Base-by-base conservation (phyloP, 768 basidiomycete species). In the Kondoa subrosea region DNA sequence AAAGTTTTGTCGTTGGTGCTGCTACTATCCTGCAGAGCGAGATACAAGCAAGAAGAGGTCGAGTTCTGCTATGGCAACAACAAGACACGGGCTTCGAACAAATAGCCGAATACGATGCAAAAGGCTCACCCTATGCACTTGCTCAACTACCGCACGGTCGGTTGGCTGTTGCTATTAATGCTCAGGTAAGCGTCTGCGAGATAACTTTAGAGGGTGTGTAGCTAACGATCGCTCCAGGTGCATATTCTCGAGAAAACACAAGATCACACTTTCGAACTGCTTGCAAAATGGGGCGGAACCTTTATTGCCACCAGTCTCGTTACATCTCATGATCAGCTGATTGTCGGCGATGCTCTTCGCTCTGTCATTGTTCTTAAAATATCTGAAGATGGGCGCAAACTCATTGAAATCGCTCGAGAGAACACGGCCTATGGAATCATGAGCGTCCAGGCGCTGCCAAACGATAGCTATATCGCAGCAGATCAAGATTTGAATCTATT, bases 341-440 rank as follows among this genome's bases (percentile, higher is more conserved):
- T 87, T 21, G 81, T 85, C n/a, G 88, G 87, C 34, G 91, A 95
- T 73, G 84, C 85, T 4, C 82, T 92, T 30, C 84, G 83, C 74
- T 90, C 89, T 0, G 81, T 92, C 21, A 85, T 89, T 1, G 71
- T 89, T 30, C 78, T 92, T 33, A 81, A 81, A 67, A 76, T 86
- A 64, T 69, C 72, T 1, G 78, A 78, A 15, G 78, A 75, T 1
- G 3, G 56, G 0, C 30, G 25, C 34, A 80, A 79, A 69, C 74
- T 87, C 2, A 75, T 80, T 34, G 80, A 81, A 33, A 76, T 86
- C 16, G 87, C 86, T 8, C 83, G 83, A 71, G 88, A 93, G 75
- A 88, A 85, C 76, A 81, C 83, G 0, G 84, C 88, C 3, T 76
- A 88, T 1, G 25, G 65, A 40, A 66, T 21, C 21, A 56, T 31